phyloP scores from a whole-genome alignment of 2,329 filamentous ascomycete genomes.

The Trichoderma endophyticum region DNA sequence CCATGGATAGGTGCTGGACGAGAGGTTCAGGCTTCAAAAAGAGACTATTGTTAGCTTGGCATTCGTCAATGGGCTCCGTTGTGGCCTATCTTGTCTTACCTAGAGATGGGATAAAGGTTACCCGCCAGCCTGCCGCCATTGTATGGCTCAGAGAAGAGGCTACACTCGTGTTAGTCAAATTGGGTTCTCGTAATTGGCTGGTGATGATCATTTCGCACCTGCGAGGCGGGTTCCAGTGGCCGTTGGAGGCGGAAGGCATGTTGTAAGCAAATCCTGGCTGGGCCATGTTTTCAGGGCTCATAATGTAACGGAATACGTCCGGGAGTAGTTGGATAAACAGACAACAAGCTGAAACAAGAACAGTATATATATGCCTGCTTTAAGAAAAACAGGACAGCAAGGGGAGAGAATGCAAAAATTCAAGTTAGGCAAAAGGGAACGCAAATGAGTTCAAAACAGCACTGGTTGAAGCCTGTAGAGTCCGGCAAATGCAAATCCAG shows the following conservation, averaged over 20 bases:
- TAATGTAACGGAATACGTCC: constrained; percentile 24
- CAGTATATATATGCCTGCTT: background rate
- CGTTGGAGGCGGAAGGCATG: constrained; percentile 43
- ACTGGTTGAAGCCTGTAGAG: constrained; percentile 9
- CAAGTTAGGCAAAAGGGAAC: constrained; percentile 1
- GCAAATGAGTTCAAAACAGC: background rate
- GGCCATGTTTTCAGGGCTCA: constrained; percentile 43
- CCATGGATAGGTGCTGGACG: constrained; percentile 34
- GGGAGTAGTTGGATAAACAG: background rate
- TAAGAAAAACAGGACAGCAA: background rate
- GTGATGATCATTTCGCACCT: constrained; percentile 44
- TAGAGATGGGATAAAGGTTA: constrained; percentile 36
- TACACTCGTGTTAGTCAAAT: constrained; percentile 21
- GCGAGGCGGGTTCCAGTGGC: constrained; percentile 50
- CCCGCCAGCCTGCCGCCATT: constrained; percentile 37
- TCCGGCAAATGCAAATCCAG: constrained; percentile 19
- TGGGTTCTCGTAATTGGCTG: background rate
- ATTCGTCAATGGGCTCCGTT: background rate
- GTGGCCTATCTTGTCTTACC: constrained; percentile 33
- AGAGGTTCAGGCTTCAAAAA: constrained; percentile 44
- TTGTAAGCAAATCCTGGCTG: constrained; percentile 49
- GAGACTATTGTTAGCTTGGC: constrained; percentile 33
- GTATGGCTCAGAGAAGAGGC: constrained; percentile 32
- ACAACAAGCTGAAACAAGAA: background rate
- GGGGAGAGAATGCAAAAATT: background rate